Conservation (phyloP, 2,329 filamentous ascomycete species). For the Scleromitrula shiraiana region DNA sequence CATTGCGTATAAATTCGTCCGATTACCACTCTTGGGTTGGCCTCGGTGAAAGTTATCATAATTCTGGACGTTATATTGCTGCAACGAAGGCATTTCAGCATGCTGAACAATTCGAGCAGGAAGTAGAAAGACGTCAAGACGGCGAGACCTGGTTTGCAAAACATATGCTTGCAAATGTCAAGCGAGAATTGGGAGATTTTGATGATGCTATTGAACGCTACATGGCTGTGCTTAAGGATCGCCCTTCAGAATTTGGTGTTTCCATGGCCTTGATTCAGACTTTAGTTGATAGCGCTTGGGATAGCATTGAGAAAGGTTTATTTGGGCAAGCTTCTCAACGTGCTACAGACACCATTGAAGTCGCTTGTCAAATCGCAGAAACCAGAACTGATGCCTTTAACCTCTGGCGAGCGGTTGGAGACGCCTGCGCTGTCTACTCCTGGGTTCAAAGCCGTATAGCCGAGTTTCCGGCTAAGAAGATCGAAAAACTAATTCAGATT, state of each 20-base stretch:
- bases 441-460: slow-evolving; percentile 61
- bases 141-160: slow-evolving; percentile 88
- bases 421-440: slow-evolving; percentile 79
- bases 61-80: slow-evolving; percentile 87
- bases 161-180: slow-evolving; percentile 94
- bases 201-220: slow-evolving; percentile 76
- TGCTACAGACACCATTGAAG: slow-evolving; percentile 59
- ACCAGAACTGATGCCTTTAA: slow-evolving; percentile 72
- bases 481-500: slow-evolving; percentile 52
- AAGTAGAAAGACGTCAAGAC: slow-evolving; percentile 42
- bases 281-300: slow-evolving; percentile 71
- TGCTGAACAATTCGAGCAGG: slow-evolving; percentile 66
- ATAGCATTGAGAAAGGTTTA: slow-evolving; percentile 70
- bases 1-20: slow-evolving; percentile 70
- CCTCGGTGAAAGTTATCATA: slow-evolving; percentile 94
- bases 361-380: slow-evolving; percentile 54
- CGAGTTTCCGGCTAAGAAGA: slow-evolving; percentile 51
- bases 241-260: slow-evolving; percentile 74
- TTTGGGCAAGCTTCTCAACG: slow-evolving; percentile 76
- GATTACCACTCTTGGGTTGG: slow-evolving; percentile 97
- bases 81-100: slow-evolving; percentile 85
- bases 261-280: slow-evolving; percentile 83
- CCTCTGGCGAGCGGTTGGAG: slow-evolving; percentile 86
- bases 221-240: slow-evolving; percentile 58
- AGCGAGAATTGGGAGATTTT: slow-evolving; percentile 83